Conservation (phyloP, 192 early-diverging fungal species). For the Bifiguratus adelaidae region DNA sequence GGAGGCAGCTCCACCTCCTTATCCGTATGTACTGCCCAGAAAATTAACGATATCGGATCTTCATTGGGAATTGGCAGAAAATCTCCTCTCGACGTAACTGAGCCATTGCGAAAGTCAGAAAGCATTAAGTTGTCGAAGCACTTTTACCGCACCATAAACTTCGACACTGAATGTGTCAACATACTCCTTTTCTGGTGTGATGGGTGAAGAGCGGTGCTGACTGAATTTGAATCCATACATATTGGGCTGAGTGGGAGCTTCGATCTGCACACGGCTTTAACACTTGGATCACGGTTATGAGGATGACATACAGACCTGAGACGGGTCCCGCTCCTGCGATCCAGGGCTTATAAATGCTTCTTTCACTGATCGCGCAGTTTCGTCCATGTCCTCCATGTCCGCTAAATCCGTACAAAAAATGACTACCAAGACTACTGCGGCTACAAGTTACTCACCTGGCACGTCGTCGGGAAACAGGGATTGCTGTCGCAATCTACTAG, state of each 20-base stretch:
- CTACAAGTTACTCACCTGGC: too few species aligned
- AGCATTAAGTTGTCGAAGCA: neutral
- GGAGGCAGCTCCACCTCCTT: slow-evolving; percentile 16
- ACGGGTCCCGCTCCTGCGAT: too few species aligned
- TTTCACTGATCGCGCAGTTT: too few species aligned
- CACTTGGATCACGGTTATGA: too few species aligned
- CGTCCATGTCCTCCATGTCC: too few species aligned
- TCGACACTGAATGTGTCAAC: slow-evolving; percentile 53
- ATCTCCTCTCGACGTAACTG: slow-evolving; percentile 28
- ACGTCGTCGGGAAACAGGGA: too few species aligned
- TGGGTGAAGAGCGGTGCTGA: slow-evolving; percentile 29
- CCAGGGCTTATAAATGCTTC: too few species aligned
- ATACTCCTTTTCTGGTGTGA: slow-evolving; percentile 27
- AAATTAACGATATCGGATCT: slow-evolving; percentile 48
- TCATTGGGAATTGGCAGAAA: slow-evolving; percentile 56
- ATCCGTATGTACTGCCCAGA: slow-evolving; percentile 59
- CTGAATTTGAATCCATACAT: slow-evolving; percentile 56
- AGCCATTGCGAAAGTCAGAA: neutral
- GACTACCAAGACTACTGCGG: too few species aligned
- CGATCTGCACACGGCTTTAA: slow-evolving; percentile 29
- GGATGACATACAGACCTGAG: too few species aligned
- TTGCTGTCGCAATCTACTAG: too few species aligned
- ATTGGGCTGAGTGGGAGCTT: slow-evolving; percentile 52
- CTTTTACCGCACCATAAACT: slow-evolving; percentile 30
- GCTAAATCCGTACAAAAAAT: too few species aligned